A percentile compares a stretch with the other conserved stretches of the same genome.
Conservation (phyloP, 2,329 filamentous ascomycete species). For the Apiospora sp. region DNA sequence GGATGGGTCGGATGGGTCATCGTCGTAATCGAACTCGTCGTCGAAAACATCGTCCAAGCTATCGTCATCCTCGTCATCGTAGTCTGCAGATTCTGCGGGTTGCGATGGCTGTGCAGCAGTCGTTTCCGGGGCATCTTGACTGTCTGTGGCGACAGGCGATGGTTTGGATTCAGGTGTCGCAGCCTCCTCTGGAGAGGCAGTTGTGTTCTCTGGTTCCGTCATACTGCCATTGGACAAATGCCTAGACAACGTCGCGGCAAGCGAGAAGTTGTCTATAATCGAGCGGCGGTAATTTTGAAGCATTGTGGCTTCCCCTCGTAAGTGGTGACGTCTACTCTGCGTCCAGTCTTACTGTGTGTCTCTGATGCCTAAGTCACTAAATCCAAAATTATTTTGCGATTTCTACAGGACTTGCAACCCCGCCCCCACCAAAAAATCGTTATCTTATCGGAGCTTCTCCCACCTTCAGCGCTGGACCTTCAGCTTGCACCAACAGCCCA, state of each 20-base stretch:
- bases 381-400: slow-evolving; percentile 18
- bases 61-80: slow-evolving; percentile 46
- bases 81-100: slow-evolving; percentile 34
- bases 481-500: not conserved
- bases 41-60: slow-evolving; percentile 51
- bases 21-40: slow-evolving; percentile 52
- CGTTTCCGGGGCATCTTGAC: slow-evolving; percentile 37
- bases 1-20: slow-evolving; percentile 72
- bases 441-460: not conserved
- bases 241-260: not conserved
- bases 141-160: slow-evolving; percentile 53
- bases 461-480: not conserved
- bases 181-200: slow-evolving; percentile 24
- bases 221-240: not conserved
- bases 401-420: slow-evolving; percentile 16
- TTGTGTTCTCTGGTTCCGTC: slow-evolving; percentile 7
- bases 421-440: slow-evolving; percentile 16
- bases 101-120: slow-evolving; percentile 16
- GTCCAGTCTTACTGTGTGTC: not conserved
- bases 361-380: not conserved
- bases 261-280: not conserved
- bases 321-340: not conserved
- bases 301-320: not conserved
- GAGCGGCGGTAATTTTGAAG: slow-evolving; percentile 9
- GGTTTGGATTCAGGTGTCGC: slow-evolving; percentile 54